Evolutionary conservation across 2,329 filamentous ascomycete genomes (phyloP).

Genomic region (Penicillium sp.): DNA sequence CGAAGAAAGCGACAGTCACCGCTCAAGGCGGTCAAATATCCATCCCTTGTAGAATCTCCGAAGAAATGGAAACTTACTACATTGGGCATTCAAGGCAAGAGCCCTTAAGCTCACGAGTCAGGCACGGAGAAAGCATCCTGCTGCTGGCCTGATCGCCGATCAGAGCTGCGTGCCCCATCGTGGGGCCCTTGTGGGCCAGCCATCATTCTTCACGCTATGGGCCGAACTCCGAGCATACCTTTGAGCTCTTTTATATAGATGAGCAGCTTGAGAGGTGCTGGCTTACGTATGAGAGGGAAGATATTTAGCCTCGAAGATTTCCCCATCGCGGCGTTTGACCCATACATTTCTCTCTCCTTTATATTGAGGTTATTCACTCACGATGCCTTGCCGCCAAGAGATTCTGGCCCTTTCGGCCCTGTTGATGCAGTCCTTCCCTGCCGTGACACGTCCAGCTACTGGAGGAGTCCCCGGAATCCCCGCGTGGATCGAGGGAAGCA

Average conservation of each 20-base stretch:
- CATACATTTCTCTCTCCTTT: not conserved
- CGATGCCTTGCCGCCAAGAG: constrained; percentile 1
- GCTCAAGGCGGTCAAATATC: not conserved
- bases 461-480: not conserved
- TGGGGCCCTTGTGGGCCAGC: not conserved
- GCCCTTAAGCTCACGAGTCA: not conserved
- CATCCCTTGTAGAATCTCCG: not conserved
- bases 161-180: not conserved
- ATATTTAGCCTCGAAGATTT: not conserved
- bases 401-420: constrained; percentile 6
- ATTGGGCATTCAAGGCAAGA: not conserved
- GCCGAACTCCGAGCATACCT: not conserved
- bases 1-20: no score
- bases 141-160: not conserved
- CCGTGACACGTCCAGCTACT: constrained; percentile 3
- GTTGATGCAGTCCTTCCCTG: constrained; percentile 4
- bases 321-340: not conserved
- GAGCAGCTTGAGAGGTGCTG: not conserved
- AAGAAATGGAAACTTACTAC: no score
- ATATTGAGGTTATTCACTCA: not conserved
- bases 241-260: not conserved
- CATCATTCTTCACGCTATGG: not conserved
- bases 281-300: not conserved
- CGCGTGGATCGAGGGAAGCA: not conserved
- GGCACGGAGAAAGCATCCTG: not conserved